phyloP scores from a whole-genome alignment of 2,329 filamentous ascomycete species.

The Clonostachys chloroleuca region DNA sequence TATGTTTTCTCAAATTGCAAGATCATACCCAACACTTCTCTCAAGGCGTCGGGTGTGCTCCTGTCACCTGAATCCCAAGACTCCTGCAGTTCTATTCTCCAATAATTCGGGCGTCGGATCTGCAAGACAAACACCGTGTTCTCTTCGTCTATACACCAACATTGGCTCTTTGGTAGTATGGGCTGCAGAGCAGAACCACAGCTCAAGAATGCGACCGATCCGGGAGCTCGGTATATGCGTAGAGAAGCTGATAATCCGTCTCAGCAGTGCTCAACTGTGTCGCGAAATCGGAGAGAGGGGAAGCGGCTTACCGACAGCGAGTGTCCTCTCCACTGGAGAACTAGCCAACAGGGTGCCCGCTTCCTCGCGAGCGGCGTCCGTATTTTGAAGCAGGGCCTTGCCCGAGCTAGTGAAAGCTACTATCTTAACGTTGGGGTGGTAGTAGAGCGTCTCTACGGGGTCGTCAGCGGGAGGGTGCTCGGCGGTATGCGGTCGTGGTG shows the following conservation, averaged over 20 bases:
- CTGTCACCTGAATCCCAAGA: conserved; percentile 40
- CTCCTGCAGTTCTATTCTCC: conserved; percentile 81
- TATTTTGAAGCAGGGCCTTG: conserved; percentile 1
- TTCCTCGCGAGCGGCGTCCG: conserved; percentile 32
- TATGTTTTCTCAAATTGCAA: conserved; percentile 83
- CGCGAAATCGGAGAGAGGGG: background rate
- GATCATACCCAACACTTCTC: conserved; percentile 65
- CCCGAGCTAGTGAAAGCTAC: conserved; percentile 36
- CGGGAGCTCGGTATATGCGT: conserved; percentile 80
- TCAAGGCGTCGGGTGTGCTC: conserved; percentile 57
- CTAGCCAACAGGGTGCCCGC: conserved; percentile 68
- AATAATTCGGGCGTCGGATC: conserved; percentile 79
- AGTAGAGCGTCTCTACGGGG: conserved; percentile 66
- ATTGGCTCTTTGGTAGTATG: conserved; percentile 85
- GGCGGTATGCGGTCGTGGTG: background rate
- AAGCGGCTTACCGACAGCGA: conserved; percentile 62
- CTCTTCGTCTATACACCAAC: conserved; percentile 85
- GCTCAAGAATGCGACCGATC: conserved; percentile 82
- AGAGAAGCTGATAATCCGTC: conserved; percentile 52
- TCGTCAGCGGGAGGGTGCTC: background rate
- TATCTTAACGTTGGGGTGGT: conserved; percentile 69
- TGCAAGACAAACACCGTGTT: conserved; percentile 81
- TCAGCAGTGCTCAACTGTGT: background rate
- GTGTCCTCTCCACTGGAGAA: conserved; percentile 73
- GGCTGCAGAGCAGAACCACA: conserved; percentile 81